Base-by-base conservation (phyloP, 345 rosid species). In the Populus alba region DNA sequence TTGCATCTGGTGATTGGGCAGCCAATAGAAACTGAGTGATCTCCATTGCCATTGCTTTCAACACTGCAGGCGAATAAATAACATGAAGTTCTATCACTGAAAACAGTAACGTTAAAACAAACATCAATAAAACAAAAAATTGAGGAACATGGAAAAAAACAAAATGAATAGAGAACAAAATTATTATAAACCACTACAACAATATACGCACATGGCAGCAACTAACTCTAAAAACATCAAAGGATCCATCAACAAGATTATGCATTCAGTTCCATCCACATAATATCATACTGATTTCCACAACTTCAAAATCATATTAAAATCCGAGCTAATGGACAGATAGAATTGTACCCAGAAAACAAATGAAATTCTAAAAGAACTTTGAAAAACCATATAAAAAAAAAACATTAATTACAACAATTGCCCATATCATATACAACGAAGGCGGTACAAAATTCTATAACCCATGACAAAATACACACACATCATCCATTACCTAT, bases 1-100 rank as follows among this genome's bases (percentile, higher is more conserved):
- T 85, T 41, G 97, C 85, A 80, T 96, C 97, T 0, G 88, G 81
- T 45, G 97, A 91, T 74, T 96, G 99, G 16, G 99, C 98, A 79
- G 96, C 87, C 75, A 91, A 78, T 63, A 96, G 84, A 81, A 88
- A 77, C 73, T 87, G 96, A n/a, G 98, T 96, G 75, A 96, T 89
- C 83, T 94, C 97, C 94, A 92, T 83, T 6, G 98, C 94, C 97
- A 96, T 92, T 83, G 18, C 73, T 83, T 79, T 67, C 55, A 72
- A 80, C 80, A 74, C 85, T 81, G 80, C 71, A 82, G 74, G 17
- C 75, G 66, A n/a, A 59, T 78, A 65, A 20, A 75, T 38, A 12
- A 49, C n/a, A 7, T 4, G 33, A 73, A 71, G 16, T 13, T 47
- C 37, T 25, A n/a, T 17, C n/a, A 13, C 25, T 74, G 65, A 45